Base-by-base conservation (phyloP, 2,329 filamentous ascomycete genomes). In the Atkinsonella texensis region DNA sequence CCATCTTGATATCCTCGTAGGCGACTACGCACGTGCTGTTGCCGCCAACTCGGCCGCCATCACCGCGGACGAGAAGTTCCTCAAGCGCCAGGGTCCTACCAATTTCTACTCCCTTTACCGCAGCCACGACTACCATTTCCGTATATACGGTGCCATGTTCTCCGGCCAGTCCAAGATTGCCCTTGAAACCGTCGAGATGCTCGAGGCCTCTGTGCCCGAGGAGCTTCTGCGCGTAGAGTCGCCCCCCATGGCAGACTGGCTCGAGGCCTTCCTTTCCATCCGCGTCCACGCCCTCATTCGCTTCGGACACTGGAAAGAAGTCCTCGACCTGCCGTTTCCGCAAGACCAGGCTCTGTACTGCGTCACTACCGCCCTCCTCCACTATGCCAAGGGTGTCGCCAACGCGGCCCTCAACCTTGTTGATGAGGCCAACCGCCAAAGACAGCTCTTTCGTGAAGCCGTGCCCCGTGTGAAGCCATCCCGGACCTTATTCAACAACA, bases 51-150 rank as follows among this genome's bases (percentile, higher is more conserved):
- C 75, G 2, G 74, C 76, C 20, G 86, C 86, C 10, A 81, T 86
- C 46, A 60, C 67, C 0, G 84, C 84, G 1, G 85, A 91, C 60
- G 77, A 85, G 48, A 80, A 78, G 57, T 89, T 78, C 59, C 70
- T 87, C 2, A 65, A 68, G 0, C 70, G 74, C 5, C 71, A 76
- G 8, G 84, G 85, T 0, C 70, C 79, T 0, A 63, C 79, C 54
- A 85, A 85, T 62, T 89, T 90, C 62, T 91, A 90, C 67, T 84
- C 83, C 0, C 74, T 89, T 5, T 91, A 90, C 62, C 77, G 86
- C 13, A 76, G 78, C 48, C 87, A 91, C 62, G 74, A 90, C 60
- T 83, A 83, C 58, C 86, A 90, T 61, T 89, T 87, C 56, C 75
- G 80, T 2, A 76, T 89, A 48, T 90, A 90, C 61, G 82, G 83